A percentile compares a stretch with the other conserved stretches of the same genome.
Conservation (phyloP, 768 basidiomycete genomes). For the Amanita fuliginea region DNA sequence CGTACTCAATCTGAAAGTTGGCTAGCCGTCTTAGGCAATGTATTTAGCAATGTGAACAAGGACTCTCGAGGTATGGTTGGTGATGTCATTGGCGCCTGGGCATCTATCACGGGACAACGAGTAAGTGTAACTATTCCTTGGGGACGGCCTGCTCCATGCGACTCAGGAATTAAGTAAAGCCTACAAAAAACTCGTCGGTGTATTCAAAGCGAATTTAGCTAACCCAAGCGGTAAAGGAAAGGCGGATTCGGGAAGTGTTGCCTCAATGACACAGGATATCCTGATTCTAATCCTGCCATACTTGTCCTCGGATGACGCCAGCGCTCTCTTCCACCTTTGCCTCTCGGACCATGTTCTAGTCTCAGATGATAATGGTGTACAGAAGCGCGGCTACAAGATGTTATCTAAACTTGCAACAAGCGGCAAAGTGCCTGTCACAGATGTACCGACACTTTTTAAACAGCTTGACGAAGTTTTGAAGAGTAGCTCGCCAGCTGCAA, state of each 20-base stretch:
- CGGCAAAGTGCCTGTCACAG: conserved; percentile 42
- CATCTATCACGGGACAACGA: conserved; percentile 63
- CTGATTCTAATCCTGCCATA: conserved; percentile 74
- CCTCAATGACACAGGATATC: conserved; percentile 71
- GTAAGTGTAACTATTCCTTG: conserved; percentile 24
- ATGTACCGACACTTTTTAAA: conserved; percentile 43
- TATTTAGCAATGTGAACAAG: conserved; percentile 78
- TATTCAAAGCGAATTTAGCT: conserved; percentile 57
- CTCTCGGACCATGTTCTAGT: conserved; percentile 59
- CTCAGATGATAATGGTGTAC: conserved; percentile 76
- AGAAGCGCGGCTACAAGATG: conserved; percentile 92
- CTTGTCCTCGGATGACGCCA: conserved; percentile 50
- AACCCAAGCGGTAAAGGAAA: conserved; percentile 23
- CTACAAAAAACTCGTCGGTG: conserved; percentile 63
- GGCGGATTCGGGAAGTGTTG: conserved; percentile 32
- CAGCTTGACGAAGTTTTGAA: conserved; percentile 55
- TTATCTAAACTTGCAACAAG: conserved; percentile 64
- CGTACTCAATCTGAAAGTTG: conserved; percentile 80
- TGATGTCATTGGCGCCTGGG: conserved; percentile 84
- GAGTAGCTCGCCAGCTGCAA: conserved; percentile 71
- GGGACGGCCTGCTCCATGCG: not conserved
- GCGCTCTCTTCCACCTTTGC: conserved; percentile 57
- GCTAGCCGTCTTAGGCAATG: conserved; percentile 92
- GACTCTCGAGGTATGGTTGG: conserved; percentile 73
- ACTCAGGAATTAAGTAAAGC: conserved; percentile 67